Conservation (phyloP, 805 yeast genomes). For the Phaffomyces opuntiae region DNA sequence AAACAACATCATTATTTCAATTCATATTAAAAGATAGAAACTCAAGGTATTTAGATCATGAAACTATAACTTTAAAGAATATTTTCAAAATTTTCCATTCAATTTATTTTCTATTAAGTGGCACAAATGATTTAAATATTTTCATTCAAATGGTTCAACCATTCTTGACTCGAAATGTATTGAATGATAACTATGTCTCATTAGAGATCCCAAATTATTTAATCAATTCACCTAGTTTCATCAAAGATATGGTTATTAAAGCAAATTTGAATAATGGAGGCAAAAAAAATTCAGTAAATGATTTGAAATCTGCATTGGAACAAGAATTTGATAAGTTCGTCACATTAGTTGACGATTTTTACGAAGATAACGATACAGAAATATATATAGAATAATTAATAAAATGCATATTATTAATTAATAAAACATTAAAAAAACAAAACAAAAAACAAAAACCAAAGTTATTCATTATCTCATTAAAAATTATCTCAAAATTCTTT, state of each 20-base stretch:
- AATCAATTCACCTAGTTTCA: slow-evolving; percentile 11
- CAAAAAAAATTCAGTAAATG: neutral
- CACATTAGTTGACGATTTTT: slow-evolving; percentile 2
- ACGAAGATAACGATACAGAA: slow-evolving; percentile 2
- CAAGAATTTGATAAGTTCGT: neutral
- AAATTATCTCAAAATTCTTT: slow-evolving; percentile 35
- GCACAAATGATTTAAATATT: slow-evolving; percentile 12
- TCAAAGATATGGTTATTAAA: slow-evolving; percentile 10
- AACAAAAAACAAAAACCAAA: too few relatives aligned
- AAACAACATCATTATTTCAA: slow-evolving; percentile 11
- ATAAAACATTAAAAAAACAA: neutral
- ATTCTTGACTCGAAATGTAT: slow-evolving; percentile 8
- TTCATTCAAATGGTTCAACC: slow-evolving; percentile 9
- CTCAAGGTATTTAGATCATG: slow-evolving; percentile 11
- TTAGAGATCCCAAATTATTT: slow-evolving; percentile 8
- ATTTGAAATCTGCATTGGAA: neutral
- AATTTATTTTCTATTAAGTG: slow-evolving; percentile 9
- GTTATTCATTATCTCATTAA: neutral
- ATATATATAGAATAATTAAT: neutral
- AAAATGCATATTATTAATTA: too few relatives aligned
- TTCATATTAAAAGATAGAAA: slow-evolving; percentile 11
- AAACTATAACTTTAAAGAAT: slow-evolving; percentile 9
- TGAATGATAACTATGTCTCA: slow-evolving; percentile 6
- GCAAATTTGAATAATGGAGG: slow-evolving; percentile 12
- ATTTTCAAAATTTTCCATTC: slow-evolving; percentile 9